Evolutionary conservation across 2,329 filamentous ascomycete genomes (phyloP).

Genomic region (Davidsoniella australis): DNA sequence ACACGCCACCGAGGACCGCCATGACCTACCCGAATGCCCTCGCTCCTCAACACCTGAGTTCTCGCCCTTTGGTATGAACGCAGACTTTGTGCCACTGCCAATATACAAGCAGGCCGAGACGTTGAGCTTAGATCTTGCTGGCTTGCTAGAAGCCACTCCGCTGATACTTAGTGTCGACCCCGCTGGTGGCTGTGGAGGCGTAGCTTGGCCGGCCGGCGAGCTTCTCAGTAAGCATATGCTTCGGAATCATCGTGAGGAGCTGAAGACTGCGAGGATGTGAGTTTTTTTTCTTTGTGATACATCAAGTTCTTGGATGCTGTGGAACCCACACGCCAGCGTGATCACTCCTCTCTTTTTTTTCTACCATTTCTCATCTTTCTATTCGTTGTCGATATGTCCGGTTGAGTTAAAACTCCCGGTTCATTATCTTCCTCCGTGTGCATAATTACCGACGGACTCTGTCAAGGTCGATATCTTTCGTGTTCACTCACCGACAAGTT

Average conservation of each 20-base stretch:
- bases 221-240: conserved; percentile 75
- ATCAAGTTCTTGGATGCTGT: not conserved
- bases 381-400: not conserved
- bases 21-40: not conserved
- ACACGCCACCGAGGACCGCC: not conserved
- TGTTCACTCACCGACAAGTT: too few species aligned
- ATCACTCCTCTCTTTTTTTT: not conserved
- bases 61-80: conserved; percentile 33
- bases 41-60: conserved; percentile 23
- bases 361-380: not conserved
- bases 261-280: conserved; percentile 57
- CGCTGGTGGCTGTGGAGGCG: conserved; percentile 74
- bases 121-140: conserved; percentile 47
- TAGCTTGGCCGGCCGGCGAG: conserved; percentile 89
- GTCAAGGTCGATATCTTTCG: too few species aligned
- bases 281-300: conserved; percentile 19
- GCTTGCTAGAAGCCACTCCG: conserved; percentile 45
- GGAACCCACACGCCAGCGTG: not conserved
- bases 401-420: too few species aligned
- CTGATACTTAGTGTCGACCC: conserved; percentile 74
- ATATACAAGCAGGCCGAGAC: conserved; percentile 37
- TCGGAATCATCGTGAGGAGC: conserved; percentile 45
- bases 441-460: too few species aligned
- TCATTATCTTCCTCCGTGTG: too few species aligned
- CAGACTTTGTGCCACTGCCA: conserved; percentile 42